Conservation (phyloP, 73 alveolate species). For the Durusdinium trenchii region DNA sequence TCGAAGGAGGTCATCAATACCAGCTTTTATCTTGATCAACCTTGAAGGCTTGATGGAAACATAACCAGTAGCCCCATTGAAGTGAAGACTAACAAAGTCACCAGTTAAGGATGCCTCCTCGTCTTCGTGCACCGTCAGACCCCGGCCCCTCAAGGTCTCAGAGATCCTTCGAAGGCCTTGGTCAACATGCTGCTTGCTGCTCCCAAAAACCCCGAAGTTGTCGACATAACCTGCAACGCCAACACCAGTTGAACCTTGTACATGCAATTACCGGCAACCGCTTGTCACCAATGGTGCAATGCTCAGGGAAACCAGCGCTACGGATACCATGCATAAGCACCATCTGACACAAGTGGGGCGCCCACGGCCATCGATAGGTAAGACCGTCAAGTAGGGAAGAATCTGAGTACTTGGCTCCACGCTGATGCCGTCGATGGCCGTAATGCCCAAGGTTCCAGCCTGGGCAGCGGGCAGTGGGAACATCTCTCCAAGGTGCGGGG, state of each 20-base stretch:
- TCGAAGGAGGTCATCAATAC: not conserved
- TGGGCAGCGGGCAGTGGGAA: not conserved
- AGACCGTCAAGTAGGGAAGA: not conserved
- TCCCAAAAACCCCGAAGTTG: conserved; percentile 33
- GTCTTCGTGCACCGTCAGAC: conserved; percentile 42
- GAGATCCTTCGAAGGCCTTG: not conserved
- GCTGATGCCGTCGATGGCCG: not conserved
- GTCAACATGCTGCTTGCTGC: not conserved
- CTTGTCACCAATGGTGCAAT: not conserved
- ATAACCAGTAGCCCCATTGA: not conserved
- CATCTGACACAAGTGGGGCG: not conserved
- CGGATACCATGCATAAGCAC: not conserved
- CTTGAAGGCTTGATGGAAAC: not conserved
- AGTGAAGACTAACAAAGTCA: not conserved
- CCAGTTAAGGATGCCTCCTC: not conserved
- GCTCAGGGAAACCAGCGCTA: not conserved
- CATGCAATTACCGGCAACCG: not conserved
- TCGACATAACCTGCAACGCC: conserved; percentile 48
- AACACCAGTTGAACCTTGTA: not conserved
- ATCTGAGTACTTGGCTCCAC: not conserved
- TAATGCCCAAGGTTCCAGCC: not conserved
- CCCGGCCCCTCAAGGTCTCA: not conserved
- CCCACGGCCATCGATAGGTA: conserved; percentile 80
- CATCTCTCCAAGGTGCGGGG: not conserved
- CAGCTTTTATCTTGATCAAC: not conserved